A percentile compares a stretch with the other conserved stretches of the same genome.
phyloP scores from a whole-genome alignment of 805 yeast species.

The Candida namnaoensis region DNA sequence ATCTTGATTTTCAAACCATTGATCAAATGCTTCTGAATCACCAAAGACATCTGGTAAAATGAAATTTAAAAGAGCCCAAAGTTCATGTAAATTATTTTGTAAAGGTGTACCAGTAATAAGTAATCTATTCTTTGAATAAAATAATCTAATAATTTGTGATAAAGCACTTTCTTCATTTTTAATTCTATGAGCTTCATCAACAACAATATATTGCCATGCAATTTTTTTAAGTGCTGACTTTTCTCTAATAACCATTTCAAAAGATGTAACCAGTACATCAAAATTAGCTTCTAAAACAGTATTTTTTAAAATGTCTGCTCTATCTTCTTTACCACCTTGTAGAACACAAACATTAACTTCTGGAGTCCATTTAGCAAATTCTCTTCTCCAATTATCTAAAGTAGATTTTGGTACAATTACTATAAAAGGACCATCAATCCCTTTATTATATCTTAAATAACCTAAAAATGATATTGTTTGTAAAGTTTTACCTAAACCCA shows the following conservation, averaged over 20 bases:
- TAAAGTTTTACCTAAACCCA: constrained; percentile 95
- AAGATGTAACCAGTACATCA: constrained; percentile 86
- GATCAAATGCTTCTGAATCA: constrained; percentile 82
- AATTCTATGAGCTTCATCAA: constrained; percentile 96
- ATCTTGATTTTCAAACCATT: constrained; percentile 69
- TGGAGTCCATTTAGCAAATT: constrained; percentile 93
- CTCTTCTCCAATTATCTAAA: constrained; percentile 93
- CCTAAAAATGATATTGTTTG: constrained; percentile 93
- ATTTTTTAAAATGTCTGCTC: constrained; percentile 51
- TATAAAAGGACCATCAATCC: constrained; percentile 83
- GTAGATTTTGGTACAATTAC: constrained; percentile 95
- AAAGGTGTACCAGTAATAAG: constrained; percentile 94
- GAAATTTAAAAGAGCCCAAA: constrained; percentile 92
- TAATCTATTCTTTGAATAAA: constrained; percentile 76
- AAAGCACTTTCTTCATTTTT: constrained; percentile 89
- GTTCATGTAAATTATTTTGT: constrained; percentile 89
- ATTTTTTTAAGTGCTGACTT: constrained; percentile 71
- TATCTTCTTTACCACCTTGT: constrained; percentile 84
- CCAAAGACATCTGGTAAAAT: constrained; percentile 92
- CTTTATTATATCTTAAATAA: constrained; percentile 67
- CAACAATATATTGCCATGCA: constrained; percentile 88
- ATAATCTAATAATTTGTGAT: constrained; percentile 85
- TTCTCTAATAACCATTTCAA: constrained; percentile 89
- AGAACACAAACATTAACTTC: constrained; percentile 79
- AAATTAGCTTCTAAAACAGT: constrained; percentile 64